A percentile compares a stretch with the other conserved stretches of the same genome.
Evolutionary conservation across 2,329 filamentous ascomycete genomes (phyloP).

Genomic region (Triangularia verruculosa): DNA sequence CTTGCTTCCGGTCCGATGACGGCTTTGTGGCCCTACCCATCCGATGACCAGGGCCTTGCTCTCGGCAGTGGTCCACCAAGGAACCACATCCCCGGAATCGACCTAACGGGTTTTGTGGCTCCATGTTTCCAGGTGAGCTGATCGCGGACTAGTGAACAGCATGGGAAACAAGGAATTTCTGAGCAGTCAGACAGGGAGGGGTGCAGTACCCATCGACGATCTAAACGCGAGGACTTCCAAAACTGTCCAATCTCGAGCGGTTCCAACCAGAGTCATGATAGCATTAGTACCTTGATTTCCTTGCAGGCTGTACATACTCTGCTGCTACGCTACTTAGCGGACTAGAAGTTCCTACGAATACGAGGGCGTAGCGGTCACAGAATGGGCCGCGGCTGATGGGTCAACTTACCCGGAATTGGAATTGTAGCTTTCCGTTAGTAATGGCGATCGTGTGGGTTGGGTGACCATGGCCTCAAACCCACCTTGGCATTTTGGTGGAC

Average conservation of each 20-base stretch:
- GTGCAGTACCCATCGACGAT: background rate
- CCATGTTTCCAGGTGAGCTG: background rate
- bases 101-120: background rate
- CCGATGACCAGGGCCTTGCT: background rate
- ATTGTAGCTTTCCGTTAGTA: background rate
- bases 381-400: background rate
- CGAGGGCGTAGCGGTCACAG: background rate
- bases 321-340: background rate
- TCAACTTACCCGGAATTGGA: background rate
- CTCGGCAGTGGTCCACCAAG: background rate
- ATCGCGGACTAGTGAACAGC: background rate
- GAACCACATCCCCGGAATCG: background rate
- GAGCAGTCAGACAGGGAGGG: background rate
- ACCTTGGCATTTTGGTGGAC: background rate
- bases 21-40: background rate
- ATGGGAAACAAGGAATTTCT: background rate
- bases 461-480: background rate
- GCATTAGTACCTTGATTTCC: too few relatives aligned
- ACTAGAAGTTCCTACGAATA: background rate
- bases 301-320: background rate
- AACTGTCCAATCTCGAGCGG: too few relatives aligned
- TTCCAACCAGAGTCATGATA: too few relatives aligned
- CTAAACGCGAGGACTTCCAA: too few relatives aligned
- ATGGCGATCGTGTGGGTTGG: background rate
- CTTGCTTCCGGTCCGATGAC: background rate